Percentiles rank a stretch among this genome's conserved stretches.
phyloP scores from a whole-genome alignment of 805 yeast species.

The Ogataea pignaliae region DNA sequence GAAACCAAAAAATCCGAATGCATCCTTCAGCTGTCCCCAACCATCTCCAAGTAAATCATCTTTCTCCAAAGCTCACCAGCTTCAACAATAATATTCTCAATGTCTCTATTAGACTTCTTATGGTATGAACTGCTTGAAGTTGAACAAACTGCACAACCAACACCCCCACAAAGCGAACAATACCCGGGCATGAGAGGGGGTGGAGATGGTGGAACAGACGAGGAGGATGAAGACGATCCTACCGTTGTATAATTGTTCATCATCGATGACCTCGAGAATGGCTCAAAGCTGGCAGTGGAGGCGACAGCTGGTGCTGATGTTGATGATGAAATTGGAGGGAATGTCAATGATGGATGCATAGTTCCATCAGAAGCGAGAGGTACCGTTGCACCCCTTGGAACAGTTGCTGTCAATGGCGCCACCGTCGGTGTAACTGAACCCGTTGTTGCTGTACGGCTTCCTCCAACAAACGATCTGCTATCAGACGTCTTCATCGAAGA shows the following conservation, averaged over 20 bases:
- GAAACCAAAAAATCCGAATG: not conserved
- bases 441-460: slow-evolving; percentile 1
- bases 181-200: not conserved
- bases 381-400: not conserved
- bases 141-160: slow-evolving; percentile 6
- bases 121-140: slow-evolving; percentile 9
- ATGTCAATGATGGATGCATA: not conserved
- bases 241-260: not conserved
- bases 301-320: not conserved
- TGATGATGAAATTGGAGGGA: not conserved
- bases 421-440: not conserved
- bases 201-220: not conserved
- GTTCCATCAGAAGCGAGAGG: not conserved
- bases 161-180: slow-evolving; percentile 9
- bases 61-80: slow-evolving; percentile 89
- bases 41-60: slow-evolving; percentile 64
- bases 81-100: slow-evolving; percentile 67
- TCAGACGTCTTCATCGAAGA: slow-evolving; percentile 38
- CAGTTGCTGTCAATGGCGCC: not conserved
- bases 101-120: slow-evolving; percentile 40
- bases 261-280: not conserved
- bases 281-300: not conserved
- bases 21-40: slow-evolving; percentile 32
- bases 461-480: slow-evolving; percentile 24
- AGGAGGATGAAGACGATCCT: not conserved